phyloP scores from a whole-genome alignment of 345 rosid genomes.

The Raphanus raphanistrum region DNA sequence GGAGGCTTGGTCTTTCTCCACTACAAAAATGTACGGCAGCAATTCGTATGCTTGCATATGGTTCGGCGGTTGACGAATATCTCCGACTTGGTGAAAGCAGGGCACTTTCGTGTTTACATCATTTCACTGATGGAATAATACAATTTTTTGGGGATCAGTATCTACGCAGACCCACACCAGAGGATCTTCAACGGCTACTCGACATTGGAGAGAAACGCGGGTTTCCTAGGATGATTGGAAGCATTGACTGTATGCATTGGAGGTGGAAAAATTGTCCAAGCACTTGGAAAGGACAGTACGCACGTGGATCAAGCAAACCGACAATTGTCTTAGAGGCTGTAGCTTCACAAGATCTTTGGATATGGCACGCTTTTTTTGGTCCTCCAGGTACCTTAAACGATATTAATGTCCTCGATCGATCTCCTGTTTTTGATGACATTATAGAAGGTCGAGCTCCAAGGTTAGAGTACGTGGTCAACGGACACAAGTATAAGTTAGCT shows the following conservation, averaged over 20 bases:
- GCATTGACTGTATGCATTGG: background rate
- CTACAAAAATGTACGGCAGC: no score
- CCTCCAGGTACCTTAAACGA: no score
- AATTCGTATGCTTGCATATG: no score
- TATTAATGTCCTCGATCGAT: no score
- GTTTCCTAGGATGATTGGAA: background rate
- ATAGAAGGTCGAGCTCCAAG: no score
- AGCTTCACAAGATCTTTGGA: background rate
- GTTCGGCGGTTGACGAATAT: no score
- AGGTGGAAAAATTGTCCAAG: background rate
- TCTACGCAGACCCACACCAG: background rate
- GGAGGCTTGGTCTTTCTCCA: no score
- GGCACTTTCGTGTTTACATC: no score
- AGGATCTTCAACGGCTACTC: background rate
- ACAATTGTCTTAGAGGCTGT: background rate
- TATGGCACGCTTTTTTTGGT: background rate
- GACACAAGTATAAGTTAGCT: no score
- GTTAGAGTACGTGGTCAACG: no score
- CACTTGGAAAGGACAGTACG: background rate
- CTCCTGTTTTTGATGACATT: no score
- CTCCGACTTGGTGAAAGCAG: no score
- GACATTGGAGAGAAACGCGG: background rate
- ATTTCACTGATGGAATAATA: background rate
- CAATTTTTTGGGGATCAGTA: background rate
- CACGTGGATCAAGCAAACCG: background rate